Evolutionary conservation across 2,329 filamentous ascomycete species (phyloP).

Genomic region (Aspergillus fijiensis): DNA sequence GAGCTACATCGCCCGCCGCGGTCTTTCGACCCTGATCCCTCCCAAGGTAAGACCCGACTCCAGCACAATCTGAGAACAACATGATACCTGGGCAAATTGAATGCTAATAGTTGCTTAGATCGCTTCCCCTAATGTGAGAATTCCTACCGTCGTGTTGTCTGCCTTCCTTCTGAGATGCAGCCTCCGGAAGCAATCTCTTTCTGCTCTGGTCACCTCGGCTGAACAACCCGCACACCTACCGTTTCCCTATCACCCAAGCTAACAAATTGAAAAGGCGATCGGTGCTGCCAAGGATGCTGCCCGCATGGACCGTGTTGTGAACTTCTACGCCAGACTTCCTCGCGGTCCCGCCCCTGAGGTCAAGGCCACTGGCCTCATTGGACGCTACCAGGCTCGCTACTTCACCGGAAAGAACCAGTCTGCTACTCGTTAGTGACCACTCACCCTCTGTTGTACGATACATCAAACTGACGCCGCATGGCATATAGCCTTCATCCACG

Average conservation of each 20-base stretch:
- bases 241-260: slow-evolving; percentile 25
- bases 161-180: slow-evolving; percentile 16
- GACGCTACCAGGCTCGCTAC: slow-evolving; percentile 81
- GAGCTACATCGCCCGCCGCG: slow-evolving; percentile 88
- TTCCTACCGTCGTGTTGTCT: slow-evolving; percentile 13
- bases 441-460: neutral
- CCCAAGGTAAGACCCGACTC: slow-evolving; percentile 72
- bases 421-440: slow-evolving; percentile 71
- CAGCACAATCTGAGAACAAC: slow-evolving; percentile 6
- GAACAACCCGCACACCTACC: slow-evolving; percentile 13
- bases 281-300: slow-evolving; percentile 92
- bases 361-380: slow-evolving; percentile 78
- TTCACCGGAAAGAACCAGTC: slow-evolving; percentile 87
- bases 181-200: slow-evolving; percentile 25
- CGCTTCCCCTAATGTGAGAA: slow-evolving; percentile 42
- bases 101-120: slow-evolving; percentile 44
- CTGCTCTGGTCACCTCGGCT: slow-evolving; percentile 8
- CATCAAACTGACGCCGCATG: slow-evolving; percentile 5
- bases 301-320: slow-evolving; percentile 96
- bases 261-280: slow-evolving; percentile 67
- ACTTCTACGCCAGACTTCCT: slow-evolving; percentile 98
- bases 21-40: slow-evolving; percentile 96
- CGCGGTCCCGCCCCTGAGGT: slow-evolving; percentile 83
- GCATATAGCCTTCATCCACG: slow-evolving; percentile 77
- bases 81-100: slow-evolving; percentile 16